Percentiles rank a stretch among this genome's conserved stretches.
phyloP scores from a whole-genome alignment of 2,329 filamentous ascomycete genomes.

The Lasiodiplodia hormozganensis region DNA sequence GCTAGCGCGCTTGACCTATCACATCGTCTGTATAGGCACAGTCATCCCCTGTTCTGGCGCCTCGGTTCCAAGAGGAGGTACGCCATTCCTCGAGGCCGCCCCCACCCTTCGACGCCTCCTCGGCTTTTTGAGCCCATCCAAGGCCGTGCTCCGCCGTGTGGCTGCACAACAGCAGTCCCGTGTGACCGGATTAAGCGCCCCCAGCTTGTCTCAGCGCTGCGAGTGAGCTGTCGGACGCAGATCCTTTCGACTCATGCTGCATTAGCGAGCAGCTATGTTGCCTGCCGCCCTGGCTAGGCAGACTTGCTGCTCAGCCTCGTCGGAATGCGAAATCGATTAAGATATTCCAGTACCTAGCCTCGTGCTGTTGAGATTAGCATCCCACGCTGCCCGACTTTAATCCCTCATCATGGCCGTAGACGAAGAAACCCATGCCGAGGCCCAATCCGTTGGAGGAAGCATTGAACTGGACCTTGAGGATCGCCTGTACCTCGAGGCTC shows the following conservation, averaged over 20 bases:
- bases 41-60: too few relatives aligned
- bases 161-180: conserved; percentile 7
- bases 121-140: neutral
- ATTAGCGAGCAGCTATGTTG: conserved; percentile 4
- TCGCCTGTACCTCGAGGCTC: conserved; percentile 28
- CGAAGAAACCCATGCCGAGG: conserved; percentile 17
- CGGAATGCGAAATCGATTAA: neutral
- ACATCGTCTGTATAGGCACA: too few relatives aligned
- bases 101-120: neutral
- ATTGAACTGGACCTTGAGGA: conserved; percentile 31
- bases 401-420: conserved; percentile 13
- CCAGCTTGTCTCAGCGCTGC: neutral
- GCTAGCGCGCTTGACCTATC: too few relatives aligned
- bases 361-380: neutral
- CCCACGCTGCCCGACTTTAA: neutral
- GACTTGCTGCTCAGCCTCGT: conserved; percentile 15
- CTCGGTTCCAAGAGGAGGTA: too few relatives aligned
- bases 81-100: neutral
- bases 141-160: neutral
- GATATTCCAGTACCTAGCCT: neutral
- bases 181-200: conserved; percentile 2
- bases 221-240: neutral
- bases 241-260: conserved; percentile 5
- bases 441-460: conserved; percentile 23
- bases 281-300: conserved; percentile 6